Conservation (phyloP, 2,329 filamentous ascomycete genomes). For the Sclerotinia spermophila region DNA sequence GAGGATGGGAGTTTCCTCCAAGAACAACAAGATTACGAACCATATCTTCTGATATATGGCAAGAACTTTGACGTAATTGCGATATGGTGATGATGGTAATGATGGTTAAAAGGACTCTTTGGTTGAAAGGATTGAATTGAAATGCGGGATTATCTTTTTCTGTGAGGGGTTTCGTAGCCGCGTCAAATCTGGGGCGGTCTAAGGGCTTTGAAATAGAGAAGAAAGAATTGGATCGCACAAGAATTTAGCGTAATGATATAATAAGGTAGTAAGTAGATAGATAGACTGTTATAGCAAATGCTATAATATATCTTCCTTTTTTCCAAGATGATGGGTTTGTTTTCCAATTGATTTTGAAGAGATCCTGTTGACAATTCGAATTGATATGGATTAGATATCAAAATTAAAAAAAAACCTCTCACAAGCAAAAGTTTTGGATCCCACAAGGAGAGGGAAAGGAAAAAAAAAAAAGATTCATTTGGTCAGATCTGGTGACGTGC, state of each 20-base stretch:
- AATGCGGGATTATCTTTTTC: slow-evolving; percentile 26
- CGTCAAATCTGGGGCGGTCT: slow-evolving; percentile 1
- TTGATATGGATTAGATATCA: neutral
- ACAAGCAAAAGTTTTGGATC: slow-evolving; percentile 1
- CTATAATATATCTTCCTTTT: neutral
- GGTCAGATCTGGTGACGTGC: slow-evolving; percentile 13
- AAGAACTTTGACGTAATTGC: neutral
- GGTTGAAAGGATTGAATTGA: slow-evolving; percentile 14
- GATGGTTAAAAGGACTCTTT: neutral
- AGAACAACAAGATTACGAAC: slow-evolving; percentile 94
- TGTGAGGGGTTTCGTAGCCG: neutral
- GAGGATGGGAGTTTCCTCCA: slow-evolving; percentile 87
- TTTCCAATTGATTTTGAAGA: neutral
- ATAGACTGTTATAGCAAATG: neutral
- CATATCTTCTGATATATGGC: slow-evolving; percentile 50
- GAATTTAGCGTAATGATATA: neutral
- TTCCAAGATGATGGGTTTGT: neutral
- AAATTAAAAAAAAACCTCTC: neutral
- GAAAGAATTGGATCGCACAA: neutral
- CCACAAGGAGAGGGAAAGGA: neutral
- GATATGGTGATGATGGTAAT: neutral
- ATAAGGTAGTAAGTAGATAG: neutral
- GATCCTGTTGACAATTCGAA: neutral
- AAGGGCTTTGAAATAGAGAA: slow-evolving; percentile 8
- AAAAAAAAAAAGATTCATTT: slow-evolving; percentile 4